Base-by-base conservation (phyloP, 2,329 filamentous ascomycete species). In the Penicillium sp. region DNA sequence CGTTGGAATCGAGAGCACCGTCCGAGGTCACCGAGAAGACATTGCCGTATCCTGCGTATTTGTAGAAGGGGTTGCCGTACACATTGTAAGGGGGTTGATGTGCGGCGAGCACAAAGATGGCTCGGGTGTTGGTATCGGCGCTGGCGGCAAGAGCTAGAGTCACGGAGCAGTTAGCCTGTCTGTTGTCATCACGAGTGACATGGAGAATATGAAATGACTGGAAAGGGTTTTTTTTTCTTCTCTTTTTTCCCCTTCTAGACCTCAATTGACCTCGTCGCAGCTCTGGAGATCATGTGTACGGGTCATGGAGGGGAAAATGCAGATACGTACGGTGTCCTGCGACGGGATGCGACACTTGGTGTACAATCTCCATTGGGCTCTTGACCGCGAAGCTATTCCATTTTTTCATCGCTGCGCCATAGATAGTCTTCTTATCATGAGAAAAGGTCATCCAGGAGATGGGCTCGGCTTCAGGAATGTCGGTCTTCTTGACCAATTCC, bases 361-460 rank as follows among this genome's bases (percentile, higher is more conserved):
- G 88, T 40, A 82, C 72, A 55, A 95, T 93, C 43, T 88, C 81
- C 2, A 81, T 84, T 3, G 88, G 86, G 57, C 80, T 84, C 60
- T 84, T 80, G 61, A 94, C 85, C 39, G 82, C 75, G 68, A 88
- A 91, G 66, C 85, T 90, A 43, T 85, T 85, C 88, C 88, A 95
- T 67, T 90, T 91, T 77, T 95, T 95, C 88, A 93, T 93, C 51
- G 88, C 87, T 3, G 89, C 84, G 61, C 89, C 89, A 68, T 95
- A 95, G 51, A 95, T 84, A 66, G 86, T 85, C 70, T 89, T 91
- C 63, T 85, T 86, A 52, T 79, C 74, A 70, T 94, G 88, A 84
- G 88, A 85, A 63, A 94, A 91, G 12, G 88, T 85, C 86, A 95
- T 91, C 89, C 89, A 95, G 50, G 88, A 94, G 57, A 95, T 93